These are phyloP conservation scores for Fusarium xyrophilum DNA, from an alignment of 2,329 filamentous ascomycete species.

Conservation along the genomic window DNA sequence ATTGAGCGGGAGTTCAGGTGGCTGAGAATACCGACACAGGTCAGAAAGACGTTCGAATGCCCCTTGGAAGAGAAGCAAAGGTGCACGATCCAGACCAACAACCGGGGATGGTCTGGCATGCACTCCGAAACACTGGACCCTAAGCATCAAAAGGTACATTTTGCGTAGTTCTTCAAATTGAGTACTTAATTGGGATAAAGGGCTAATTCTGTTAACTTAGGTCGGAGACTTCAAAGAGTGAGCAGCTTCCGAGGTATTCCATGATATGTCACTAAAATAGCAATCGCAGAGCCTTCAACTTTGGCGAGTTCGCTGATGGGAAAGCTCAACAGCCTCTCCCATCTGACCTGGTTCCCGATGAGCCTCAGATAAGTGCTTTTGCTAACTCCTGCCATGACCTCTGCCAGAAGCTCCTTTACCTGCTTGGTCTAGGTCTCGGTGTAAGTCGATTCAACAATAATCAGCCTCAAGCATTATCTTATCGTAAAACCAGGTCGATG, in stretches of 20 bases:
- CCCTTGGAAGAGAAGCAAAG: conserved; percentile 74
- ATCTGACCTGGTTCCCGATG: conserved; percentile 63
- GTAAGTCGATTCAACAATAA: conserved; percentile 50
- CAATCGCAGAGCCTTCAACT: conserved; percentile 80
- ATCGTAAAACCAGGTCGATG: conserved; percentile 48
- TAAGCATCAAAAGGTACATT: conserved; percentile 71
- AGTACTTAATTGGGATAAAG: not conserved
- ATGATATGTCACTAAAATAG: not conserved
- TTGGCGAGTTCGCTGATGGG: conserved; percentile 75
- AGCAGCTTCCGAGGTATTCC: conserved; percentile 22
- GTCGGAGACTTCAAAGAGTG: conserved; percentile 90
- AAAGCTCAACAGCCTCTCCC: conserved; percentile 82
- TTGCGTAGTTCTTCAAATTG: not conserved
- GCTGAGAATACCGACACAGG: conserved; percentile 50
- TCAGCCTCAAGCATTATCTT: conserved; percentile 1
- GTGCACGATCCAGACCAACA: conserved; percentile 79
- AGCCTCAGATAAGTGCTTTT: conserved; percentile 71
- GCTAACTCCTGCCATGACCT: conserved; percentile 73
- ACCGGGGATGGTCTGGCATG: conserved; percentile 89
- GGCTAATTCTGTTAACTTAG: conserved; percentile 49
- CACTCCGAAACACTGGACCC: conserved; percentile 89
- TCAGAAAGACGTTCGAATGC: conserved; percentile 73
- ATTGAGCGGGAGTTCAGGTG: not conserved
- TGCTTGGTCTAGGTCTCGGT: conserved; percentile 79
- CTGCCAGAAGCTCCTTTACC: conserved; percentile 73